Evolutionary conservation across 257 asterid genomes (phyloP).

Genomic region (Gentiana dahurica): DNA sequence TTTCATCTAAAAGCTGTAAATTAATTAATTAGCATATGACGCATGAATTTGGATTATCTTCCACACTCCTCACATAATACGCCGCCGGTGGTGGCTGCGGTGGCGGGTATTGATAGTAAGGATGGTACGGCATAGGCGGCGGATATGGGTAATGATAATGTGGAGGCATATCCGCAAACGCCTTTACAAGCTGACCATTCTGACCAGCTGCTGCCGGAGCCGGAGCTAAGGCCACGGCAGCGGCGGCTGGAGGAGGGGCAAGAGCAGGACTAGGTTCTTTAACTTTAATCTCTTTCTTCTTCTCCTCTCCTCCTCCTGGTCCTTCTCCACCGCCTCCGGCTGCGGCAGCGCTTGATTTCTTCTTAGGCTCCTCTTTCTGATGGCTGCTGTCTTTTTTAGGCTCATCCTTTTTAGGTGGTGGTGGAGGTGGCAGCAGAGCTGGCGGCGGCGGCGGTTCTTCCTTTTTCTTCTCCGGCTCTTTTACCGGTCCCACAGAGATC

Average conservation of each 20-base stretch:
- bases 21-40: slow-evolving; percentile 1
- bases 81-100: slow-evolving; percentile 16
- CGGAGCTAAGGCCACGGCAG: too few species aligned
- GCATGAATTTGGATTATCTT: slow-evolving; percentile 28
- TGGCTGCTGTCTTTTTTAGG: slow-evolving; percentile 26
- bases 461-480: slow-evolving; percentile 56
- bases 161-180: slow-evolving; percentile 18
- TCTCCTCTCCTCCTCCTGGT: slow-evolving; percentile 10
- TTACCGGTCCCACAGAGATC: slow-evolving; percentile 56
- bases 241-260: too few species aligned
- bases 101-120: background rate
- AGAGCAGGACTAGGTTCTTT: too few species aligned
- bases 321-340: background rate
- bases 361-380: slow-evolving; percentile 4
- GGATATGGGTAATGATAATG: slow-evolving; percentile 22
- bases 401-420: slow-evolving; percentile 19
- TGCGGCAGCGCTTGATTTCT: background rate
- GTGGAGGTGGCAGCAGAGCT: too few species aligned
- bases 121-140: slow-evolving; percentile 5
- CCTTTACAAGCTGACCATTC: slow-evolving; percentile 20
- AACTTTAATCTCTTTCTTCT: slow-evolving; percentile 16
- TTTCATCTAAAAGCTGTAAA: background rate
- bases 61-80: slow-evolving; percentile 25
- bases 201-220: too few species aligned
- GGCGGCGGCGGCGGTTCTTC: slow-evolving; percentile 10